phyloP scores from a whole-genome alignment of 108 stramenopile genomes.

The Poteriospumella lacustris region DNA sequence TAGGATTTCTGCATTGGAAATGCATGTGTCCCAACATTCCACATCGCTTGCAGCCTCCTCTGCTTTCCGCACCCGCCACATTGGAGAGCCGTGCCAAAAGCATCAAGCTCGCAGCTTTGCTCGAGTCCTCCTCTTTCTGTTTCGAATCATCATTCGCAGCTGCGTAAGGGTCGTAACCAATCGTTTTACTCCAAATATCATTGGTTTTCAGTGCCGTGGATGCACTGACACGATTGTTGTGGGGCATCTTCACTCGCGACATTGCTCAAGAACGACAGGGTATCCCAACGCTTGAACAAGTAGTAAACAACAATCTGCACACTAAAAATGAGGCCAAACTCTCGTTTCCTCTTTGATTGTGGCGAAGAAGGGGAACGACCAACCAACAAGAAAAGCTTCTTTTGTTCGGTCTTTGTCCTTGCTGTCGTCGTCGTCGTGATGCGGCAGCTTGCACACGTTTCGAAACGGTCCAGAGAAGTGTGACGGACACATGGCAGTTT shows the following conservation, averaged over 20 bases:
- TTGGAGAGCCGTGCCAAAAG: neutral
- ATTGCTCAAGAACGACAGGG: too few relatives aligned
- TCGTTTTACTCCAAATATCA: conserved; percentile 30
- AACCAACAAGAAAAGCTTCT: too few relatives aligned
- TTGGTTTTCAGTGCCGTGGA: conserved; percentile 21
- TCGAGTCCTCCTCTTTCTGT: neutral
- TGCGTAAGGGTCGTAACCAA: conserved; percentile 30
- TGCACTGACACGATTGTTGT: neutral
- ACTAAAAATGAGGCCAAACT: too few relatives aligned
- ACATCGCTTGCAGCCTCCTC: conserved; percentile 18
- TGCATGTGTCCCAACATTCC: neutral
- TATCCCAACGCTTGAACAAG: too few relatives aligned
- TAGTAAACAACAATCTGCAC: too few relatives aligned
- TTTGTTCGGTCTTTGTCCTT: too few relatives aligned
- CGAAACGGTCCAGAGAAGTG: too few relatives aligned
- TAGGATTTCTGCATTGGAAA: conserved; percentile 16
- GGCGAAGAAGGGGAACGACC: too few relatives aligned
- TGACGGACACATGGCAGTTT: too few relatives aligned
- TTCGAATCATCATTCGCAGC: neutral
- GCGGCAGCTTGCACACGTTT: too few relatives aligned
- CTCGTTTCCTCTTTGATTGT: too few relatives aligned
- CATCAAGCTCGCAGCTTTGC: neutral
- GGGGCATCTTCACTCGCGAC: neutral
- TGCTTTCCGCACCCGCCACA: neutral
- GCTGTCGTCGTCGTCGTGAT: too few relatives aligned